Evolutionary conservation across 495 filamentous ascomycete species (phyloP), one percentile per base, ranked within the genome.

Genomic region (Penicillium alfredii): DNA sequence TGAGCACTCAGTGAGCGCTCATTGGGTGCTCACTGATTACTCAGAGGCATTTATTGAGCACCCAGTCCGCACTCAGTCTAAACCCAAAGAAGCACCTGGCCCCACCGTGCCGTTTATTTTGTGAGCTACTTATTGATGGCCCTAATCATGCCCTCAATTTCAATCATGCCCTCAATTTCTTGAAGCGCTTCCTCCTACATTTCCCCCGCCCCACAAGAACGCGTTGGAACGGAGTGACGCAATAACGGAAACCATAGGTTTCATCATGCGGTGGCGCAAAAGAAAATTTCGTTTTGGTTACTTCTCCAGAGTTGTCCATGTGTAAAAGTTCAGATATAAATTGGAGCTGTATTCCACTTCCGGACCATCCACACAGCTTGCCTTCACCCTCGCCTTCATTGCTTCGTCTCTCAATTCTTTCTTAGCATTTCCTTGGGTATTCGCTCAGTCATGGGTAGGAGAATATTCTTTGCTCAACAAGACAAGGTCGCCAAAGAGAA

Each of bases 321-420:
- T 19, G 8, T 6, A 30, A 35, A 9, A 30, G 1, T 11, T 30
- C n/a, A 30, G 24, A 18, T 36, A 42, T 29, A 42, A 42, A 42
- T 35, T 30, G 31, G 9, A 36, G 25, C 39, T 42, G 24, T 24
- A 11, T 42, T 12, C 26, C 39, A n/a, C n/a, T n/a, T n/a, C n/a
- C n/a, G n/a, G n/a, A n/a, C n/a, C n/a, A n/a, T n/a, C n/a, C n/a
- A n/a, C n/a, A n/a, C n/a, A n/a, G n/a, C n/a, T n/a, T 31, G 12
- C 14, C 23, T 11, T 30, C 24, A 27, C 20, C n/a, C 11, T 28
- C 9, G 11, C 17, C 13, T 14, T 24, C 17, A 42, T 4, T 22
- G 84, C 48, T 87, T 85, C 69, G 82, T 81, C 63, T 65, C 82
- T 47, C 81, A 78, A 76, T 77, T 77, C 32, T 58, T 58, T 27